Conservation (phyloP, 495 filamentous ascomycete species). For the Barbatosphaeria neglecta region DNA sequence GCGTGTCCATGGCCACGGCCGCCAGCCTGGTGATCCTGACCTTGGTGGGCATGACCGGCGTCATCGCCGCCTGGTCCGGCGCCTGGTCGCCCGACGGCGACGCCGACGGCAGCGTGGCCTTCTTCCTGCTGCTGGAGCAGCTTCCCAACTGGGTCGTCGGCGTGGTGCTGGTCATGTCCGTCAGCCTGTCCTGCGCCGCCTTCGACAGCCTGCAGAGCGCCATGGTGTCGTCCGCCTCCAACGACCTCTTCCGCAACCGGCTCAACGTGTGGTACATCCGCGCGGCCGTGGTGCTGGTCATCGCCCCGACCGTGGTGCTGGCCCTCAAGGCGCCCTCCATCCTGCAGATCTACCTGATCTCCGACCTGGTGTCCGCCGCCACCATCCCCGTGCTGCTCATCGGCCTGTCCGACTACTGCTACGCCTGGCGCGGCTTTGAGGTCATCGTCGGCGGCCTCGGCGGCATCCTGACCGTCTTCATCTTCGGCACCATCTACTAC, state of each 20-base stretch:
- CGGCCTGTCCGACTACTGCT: slow-evolving; percentile 48
- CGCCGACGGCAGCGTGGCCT: slow-evolving; percentile 50
- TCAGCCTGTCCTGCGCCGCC: slow-evolving; percentile 57
- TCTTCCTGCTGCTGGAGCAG: slow-evolving; percentile 59
- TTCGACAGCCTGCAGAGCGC: slow-evolving; percentile 67
- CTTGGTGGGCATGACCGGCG: slow-evolving; percentile 54
- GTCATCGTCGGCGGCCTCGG: slow-evolving; percentile 60
- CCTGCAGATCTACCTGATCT: slow-evolving; percentile 66
- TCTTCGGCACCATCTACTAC: slow-evolving; percentile 62
- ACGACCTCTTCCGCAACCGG: slow-evolving; percentile 67
- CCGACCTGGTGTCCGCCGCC: slow-evolving; percentile 59
- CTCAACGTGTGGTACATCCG: slow-evolving; percentile 61
- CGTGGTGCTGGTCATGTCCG: slow-evolving; percentile 64
- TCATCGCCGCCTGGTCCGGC: slow-evolving; percentile 65
- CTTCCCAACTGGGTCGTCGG: slow-evolving; percentile 65
- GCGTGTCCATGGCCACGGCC: slow-evolving; percentile 50
- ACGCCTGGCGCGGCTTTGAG: slow-evolving; percentile 66
- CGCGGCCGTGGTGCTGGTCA: slow-evolving; percentile 49
- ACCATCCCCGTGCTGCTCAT: slow-evolving; percentile 57
- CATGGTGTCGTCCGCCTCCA: slow-evolving; percentile 64
- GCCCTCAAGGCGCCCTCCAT: slow-evolving; percentile 60
- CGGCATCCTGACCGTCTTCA: slow-evolving; percentile 60
- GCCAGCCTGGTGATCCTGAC: slow-evolving; percentile 51
- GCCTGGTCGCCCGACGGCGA: slow-evolving; percentile 41
- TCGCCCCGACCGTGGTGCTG: slow-evolving; percentile 56